Evolutionary conservation across 805 yeast species (phyloP).

Genomic region (Metschnikowia corniflorae): DNA sequence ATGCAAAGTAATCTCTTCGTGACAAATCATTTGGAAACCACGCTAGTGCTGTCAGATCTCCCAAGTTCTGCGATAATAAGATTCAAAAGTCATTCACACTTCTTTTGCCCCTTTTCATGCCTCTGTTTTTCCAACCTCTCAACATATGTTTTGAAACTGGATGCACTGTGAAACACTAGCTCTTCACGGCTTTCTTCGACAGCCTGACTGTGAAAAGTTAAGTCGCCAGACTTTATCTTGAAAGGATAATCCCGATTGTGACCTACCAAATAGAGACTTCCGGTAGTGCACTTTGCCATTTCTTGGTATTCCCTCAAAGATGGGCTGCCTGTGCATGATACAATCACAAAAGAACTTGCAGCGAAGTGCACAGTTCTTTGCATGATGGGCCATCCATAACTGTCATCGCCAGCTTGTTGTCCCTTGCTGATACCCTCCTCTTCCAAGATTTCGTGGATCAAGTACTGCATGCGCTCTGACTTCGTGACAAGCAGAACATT

Average conservation of each 20-base stretch:
- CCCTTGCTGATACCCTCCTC: slow-evolving; percentile 22
- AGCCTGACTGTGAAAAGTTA: too few species aligned
- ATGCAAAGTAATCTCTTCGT: too few species aligned
- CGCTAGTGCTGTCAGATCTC: too few species aligned
- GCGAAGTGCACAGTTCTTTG: slow-evolving; percentile 1
- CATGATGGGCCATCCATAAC: slow-evolving; percentile 12
- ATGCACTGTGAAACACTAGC: too few species aligned
- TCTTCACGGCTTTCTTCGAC: too few species aligned
- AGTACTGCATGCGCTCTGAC: slow-evolving; percentile 36
- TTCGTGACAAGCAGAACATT: slow-evolving; percentile 41
- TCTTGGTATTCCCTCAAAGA: slow-evolving; percentile 3
- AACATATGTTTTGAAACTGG: too few species aligned
- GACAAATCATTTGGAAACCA: too few species aligned
- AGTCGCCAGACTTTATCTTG: slow-evolving; percentile 6
- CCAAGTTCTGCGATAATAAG: too few species aligned
- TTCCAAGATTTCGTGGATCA: slow-evolving; percentile 40
- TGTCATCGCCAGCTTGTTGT: background rate
- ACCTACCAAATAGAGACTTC: slow-evolving; percentile 11
- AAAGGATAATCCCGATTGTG: slow-evolving; percentile 5
- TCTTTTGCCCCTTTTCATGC: too few species aligned
- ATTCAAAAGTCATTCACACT: too few species aligned
- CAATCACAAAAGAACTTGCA: slow-evolving; percentile 11
- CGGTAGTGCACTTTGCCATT: slow-evolving; percentile 1
- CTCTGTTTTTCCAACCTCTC: too few species aligned
- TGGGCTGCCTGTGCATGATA: slow-evolving; percentile 9